Evolutionary conservation across 2,329 filamentous ascomycete species (phyloP), one percentile per base, ranked within the genome.

Genomic region (Colletotrichum plurivorum): DNA sequence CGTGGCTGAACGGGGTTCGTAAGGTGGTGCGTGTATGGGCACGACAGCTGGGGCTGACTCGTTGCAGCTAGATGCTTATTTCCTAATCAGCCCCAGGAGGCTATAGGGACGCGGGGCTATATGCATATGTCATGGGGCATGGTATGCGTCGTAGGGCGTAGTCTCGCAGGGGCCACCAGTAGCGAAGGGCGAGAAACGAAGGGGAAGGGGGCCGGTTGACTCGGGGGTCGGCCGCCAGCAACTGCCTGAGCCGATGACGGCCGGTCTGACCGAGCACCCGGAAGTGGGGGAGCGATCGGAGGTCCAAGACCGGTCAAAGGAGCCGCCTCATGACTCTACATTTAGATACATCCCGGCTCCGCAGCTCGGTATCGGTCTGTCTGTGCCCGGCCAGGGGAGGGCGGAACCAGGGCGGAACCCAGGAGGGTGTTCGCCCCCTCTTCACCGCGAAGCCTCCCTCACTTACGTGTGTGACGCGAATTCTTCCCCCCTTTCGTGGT

Each of bases 1-100:
- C 36, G 59, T 36, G 46, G 36, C 59, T 56, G 53, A 16, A 63
- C 27, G 45, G 39, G 54, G 45, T 31, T 31, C 58, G 64, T 67
- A 45, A 63, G 39, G 22, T 27, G 45, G 52, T 58, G 41, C 64
- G 64, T 67, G 64, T 53, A 53, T 22, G 48, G 45, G n/a, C 46
- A 45, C 46, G 58, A 52, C 45, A 58, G 52, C 54, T 51, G 15
- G 10, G 48, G 59, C 52, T 53, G 53, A 58, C 64, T 63, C 64
- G 52, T 53, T 43, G 46, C 59, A 39, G 39, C 52, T 63, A 45
- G 45, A 57, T 31, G 46, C 43, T 48, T 52, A 39, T 45, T 45
- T 39, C 45, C 22, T 43, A 55, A 46, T 57, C 58, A 15, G 56
- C 20, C 36, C 9, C 25, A 27, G 10, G 43, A 25, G n/a, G 22